Evolutionary conservation across 495 filamentous ascomycete species (phyloP).

Genomic region (Rostrohypoxylon terebratum): DNA sequence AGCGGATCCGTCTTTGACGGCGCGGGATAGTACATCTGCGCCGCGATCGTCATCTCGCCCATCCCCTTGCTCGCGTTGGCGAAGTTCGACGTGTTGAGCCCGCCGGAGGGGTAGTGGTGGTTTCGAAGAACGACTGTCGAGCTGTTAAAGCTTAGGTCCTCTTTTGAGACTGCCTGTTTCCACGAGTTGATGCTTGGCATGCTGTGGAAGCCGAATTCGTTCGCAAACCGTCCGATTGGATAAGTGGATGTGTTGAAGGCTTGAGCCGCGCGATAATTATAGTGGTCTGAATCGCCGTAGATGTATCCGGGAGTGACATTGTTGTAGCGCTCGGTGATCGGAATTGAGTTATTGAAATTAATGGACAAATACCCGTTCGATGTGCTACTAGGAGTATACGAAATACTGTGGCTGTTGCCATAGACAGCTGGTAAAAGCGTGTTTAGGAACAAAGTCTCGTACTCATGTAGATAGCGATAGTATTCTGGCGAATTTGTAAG

Average conservation of each 20-base stretch:
- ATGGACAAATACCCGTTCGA: slow-evolving; percentile 72
- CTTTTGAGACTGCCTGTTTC: slow-evolving; percentile 63
- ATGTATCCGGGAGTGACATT: slow-evolving; percentile 67
- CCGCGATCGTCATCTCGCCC: slow-evolving; percentile 73
- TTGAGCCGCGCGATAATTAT: slow-evolving; percentile 69
- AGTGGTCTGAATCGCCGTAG: slow-evolving; percentile 77
- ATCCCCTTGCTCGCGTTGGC: slow-evolving; percentile 60
- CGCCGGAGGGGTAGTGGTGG: slow-evolving; percentile 71
- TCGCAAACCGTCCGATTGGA: slow-evolving; percentile 72
- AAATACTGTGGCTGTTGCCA: slow-evolving; percentile 72
- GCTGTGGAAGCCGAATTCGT: slow-evolving; percentile 75
- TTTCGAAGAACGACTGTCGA: slow-evolving; percentile 70
- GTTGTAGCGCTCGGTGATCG: slow-evolving; percentile 71
- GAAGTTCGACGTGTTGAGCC: slow-evolving; percentile 61
- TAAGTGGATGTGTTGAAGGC: slow-evolving; percentile 69
- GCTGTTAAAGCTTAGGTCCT: slow-evolving; percentile 71
- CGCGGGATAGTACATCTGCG: slow-evolving; percentile 70
- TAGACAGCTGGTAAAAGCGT: slow-evolving; percentile 71
- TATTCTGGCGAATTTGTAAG: slow-evolving; percentile 60
- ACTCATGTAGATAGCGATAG: slow-evolving; percentile 64
- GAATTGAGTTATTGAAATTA: slow-evolving; percentile 66
- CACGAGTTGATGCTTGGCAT: slow-evolving; percentile 75
- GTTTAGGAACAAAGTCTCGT: slow-evolving; percentile 72
- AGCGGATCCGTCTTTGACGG: slow-evolving; percentile 67
- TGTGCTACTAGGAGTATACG: slow-evolving; percentile 75